Conservation (phyloP, 2,329 filamentous ascomycete genomes). For the Peltaster fructicola region DNA sequence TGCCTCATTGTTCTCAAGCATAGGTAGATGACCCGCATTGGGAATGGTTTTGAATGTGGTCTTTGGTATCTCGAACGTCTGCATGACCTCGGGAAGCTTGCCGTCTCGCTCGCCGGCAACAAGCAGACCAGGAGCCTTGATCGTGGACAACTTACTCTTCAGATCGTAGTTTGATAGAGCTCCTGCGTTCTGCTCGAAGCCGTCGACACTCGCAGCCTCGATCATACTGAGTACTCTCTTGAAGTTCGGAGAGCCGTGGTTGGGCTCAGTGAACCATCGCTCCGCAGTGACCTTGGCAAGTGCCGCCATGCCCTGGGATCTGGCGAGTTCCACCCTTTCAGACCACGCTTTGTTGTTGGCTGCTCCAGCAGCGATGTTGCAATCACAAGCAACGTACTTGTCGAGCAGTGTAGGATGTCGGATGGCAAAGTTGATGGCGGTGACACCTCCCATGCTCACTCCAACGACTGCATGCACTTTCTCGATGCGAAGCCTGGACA, state of each 20-base stretch:
- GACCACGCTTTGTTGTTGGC: slow-evolving; percentile 67
- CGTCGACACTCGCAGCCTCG: slow-evolving; percentile 47
- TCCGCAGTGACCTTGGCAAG: slow-evolving; percentile 55
- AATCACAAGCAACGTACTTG: slow-evolving; percentile 59
- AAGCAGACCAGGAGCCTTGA: slow-evolving; percentile 44
- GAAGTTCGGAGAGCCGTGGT: slow-evolving; percentile 41
- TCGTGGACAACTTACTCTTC: slow-evolving; percentile 35
- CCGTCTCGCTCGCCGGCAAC: slow-evolving; percentile 59
- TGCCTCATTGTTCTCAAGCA: slow-evolving; percentile 55
- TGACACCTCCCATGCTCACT: slow-evolving; percentile 68
- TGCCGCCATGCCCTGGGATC: slow-evolving; percentile 19
- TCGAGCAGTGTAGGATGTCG: slow-evolving; percentile 40
- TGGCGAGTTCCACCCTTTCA: slow-evolving; percentile 50
- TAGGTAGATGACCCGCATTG: slow-evolving; percentile 62
- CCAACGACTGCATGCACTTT: slow-evolving; percentile 52
- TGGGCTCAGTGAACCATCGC: slow-evolving; percentile 52
- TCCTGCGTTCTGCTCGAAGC: slow-evolving; percentile 49
- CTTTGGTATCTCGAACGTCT: slow-evolving; percentile 37
- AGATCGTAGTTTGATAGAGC: slow-evolving; percentile 59
- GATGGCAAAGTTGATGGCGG: slow-evolving; percentile 55
- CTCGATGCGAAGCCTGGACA: slow-evolving; percentile 51
- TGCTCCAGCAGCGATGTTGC: slow-evolving; percentile 52
- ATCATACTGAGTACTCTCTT: slow-evolving; percentile 51
- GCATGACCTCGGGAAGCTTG: slow-evolving; percentile 63
- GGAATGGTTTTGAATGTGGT: slow-evolving; percentile 48